Base-by-base conservation (phyloP, 805 yeast genomes). In the Candida stauntonica region DNA sequence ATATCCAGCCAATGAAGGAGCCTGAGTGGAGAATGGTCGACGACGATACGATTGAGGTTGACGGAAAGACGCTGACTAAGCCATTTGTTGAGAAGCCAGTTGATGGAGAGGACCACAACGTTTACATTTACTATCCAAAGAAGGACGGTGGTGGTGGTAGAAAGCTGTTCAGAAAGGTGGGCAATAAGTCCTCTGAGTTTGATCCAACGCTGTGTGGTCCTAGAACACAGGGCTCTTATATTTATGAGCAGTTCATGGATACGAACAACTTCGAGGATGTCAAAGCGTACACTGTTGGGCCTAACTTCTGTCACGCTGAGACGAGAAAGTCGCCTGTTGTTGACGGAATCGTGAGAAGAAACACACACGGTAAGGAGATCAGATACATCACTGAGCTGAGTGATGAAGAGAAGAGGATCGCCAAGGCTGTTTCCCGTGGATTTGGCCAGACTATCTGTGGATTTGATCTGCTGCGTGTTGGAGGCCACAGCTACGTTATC, bases 41-140 rank as follows among this genome's bases (percentile, higher is more conserved):
- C 57, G 93, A 84, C 38, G 94, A 91, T 44, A 81, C 96, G 3
- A 67, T 83, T 31, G 73, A 73, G 43, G 93, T 85, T 17, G 76
- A 84, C 49, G 96, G 94, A 7, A 61, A 75, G 51, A 66, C 67
- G 7, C 66, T 93, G 66, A 70, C 68, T 29, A 93, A 93, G 58
- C 99, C 99, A 6, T 93, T 80, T 69, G 99, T 93, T 24, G 99
- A 93, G 61, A 93, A 93, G 52, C 99, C 99, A 1, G 98, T 89
- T 4, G 96, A 93, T 61, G 99, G 99, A 38, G 99, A 93, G 63
- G 96, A 93, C 62, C 99, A 93, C 63, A 93, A 93, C 57, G 91
- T 93, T 33, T 86, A 83, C 60, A 89, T 93, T 28, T 93, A 93
- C 63, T 93, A 91, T 60, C 83, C 89, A 26, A 74, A 76, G 41